Evolutionary conservation across 352 stramenopile genomes (phyloP).

Genomic region (Pythium oligandrum): DNA sequence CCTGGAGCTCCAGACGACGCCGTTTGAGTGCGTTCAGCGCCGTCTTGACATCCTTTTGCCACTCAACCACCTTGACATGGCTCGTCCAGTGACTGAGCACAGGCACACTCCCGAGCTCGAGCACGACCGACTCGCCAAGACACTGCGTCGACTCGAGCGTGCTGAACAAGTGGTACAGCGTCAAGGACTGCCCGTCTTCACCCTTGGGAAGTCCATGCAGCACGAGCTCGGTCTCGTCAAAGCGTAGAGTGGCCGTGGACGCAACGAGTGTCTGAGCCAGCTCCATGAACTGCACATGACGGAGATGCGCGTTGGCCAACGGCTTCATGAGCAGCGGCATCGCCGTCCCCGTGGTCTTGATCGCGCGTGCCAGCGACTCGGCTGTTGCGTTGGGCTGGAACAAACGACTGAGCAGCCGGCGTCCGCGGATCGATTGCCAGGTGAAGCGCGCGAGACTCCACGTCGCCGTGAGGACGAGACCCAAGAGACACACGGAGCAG

Average conservation of each 20-base stretch:
- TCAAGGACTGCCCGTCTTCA: constrained; percentile 41
- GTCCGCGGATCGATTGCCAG: constrained; percentile 41
- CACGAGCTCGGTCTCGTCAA: constrained; percentile 34
- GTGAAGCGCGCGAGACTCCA: constrained; percentile 37
- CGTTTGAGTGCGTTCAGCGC: constrained; percentile 22
- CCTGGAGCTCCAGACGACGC: constrained; percentile 10
- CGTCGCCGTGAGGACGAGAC: constrained; percentile 25
- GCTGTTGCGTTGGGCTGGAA: constrained; percentile 26
- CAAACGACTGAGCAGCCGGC: constrained; percentile 30
- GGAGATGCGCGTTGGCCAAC: constrained; percentile 36
- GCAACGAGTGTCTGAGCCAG: constrained; percentile 28
- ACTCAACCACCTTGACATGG: constrained; percentile 27
- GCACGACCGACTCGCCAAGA: constrained; percentile 43
- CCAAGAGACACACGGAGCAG: constrained; percentile 30
- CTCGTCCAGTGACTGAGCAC: constrained; percentile 39
- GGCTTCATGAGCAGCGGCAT: constrained; percentile 44
- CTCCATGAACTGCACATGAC: constrained; percentile 38
- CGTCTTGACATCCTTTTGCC: constrained; percentile 32
- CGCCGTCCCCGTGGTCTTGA: constrained; percentile 27
- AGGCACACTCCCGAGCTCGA: constrained; percentile 42
- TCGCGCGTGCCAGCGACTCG: constrained; percentile 19
- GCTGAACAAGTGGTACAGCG: constrained; percentile 52
- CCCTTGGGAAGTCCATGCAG: constrained; percentile 34
- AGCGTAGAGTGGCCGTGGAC: constrained; percentile 29
- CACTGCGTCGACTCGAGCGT: constrained; percentile 50